A percentile compares a stretch with the other conserved stretches of the same genome.
phyloP scores from a whole-genome alignment of 192 early-diverging fungal species.

The Coemansia sp. region DNA sequence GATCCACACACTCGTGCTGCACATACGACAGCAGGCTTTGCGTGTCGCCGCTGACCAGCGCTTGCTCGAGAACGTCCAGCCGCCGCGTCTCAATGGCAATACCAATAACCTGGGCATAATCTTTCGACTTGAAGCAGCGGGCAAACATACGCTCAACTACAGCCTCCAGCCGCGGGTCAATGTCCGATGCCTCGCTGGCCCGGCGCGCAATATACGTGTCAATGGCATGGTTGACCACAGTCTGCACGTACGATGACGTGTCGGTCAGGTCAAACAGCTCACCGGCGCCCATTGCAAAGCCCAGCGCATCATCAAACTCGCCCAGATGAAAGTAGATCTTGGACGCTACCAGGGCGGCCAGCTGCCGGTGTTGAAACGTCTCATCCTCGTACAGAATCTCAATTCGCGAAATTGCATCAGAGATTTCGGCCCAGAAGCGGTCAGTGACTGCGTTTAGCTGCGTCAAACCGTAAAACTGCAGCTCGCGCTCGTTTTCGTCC shows the following conservation, averaged over 20 bases:
- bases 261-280: slow-evolving; percentile 79
- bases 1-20: slow-evolving; percentile 78
- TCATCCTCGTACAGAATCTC: slow-evolving; percentile 95
- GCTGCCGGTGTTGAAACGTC: slow-evolving; percentile 75
- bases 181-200: slow-evolving; percentile 46
- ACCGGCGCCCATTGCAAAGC: slow-evolving; percentile 94
- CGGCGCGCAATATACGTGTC: slow-evolving; percentile 92
- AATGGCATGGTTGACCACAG: slow-evolving; percentile 82
- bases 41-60: slow-evolving; percentile 70
- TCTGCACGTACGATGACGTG: slow-evolving; percentile 88
- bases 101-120: slow-evolving; percentile 84
- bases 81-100: slow-evolving; percentile 92
- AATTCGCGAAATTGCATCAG: slow-evolving; percentile 78
- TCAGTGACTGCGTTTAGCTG: slow-evolving; percentile 89
- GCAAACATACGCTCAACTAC: slow-evolving; percentile 96
- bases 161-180: slow-evolving; percentile 79
- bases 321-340: slow-evolving; percentile 99
- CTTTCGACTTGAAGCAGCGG: slow-evolving; percentile 80
- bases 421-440: slow-evolving; percentile 98
- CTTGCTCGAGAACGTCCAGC: slow-evolving; percentile 86
- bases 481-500: slow-evolving; percentile 86
- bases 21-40: slow-evolving; percentile 79
- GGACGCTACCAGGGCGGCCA: slow-evolving; percentile 95
- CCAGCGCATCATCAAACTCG: slow-evolving; percentile 92
- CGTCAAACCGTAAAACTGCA: slow-evolving; percentile 89